Percentiles rank a stretch among this genome's conserved stretches.
phyloP scores from a whole-genome alignment of 768 basidiomycete species.

The Pleurotus platypus region DNA sequence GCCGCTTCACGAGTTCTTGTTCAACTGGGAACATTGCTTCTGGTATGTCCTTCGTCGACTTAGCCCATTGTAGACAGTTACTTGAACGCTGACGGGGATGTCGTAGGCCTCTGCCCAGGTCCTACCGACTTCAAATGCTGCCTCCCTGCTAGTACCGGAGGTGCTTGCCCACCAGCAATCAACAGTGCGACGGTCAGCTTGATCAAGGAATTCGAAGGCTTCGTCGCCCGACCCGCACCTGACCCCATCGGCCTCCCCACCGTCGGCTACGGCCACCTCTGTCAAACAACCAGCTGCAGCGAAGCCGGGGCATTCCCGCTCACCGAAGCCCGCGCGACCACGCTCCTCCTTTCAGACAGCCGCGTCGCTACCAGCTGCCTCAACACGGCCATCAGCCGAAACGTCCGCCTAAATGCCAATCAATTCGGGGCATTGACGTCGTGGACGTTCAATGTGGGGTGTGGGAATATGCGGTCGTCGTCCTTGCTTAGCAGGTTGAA shows the following conservation, averaged over 20 bases:
- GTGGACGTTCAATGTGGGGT: constrained; percentile 28
- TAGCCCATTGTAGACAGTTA: not conserved
- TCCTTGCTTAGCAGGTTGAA: constrained; percentile 28
- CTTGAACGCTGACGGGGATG: not conserved
- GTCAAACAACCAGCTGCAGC: constrained; percentile 23
- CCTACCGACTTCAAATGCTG: constrained; percentile 23
- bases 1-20: constrained; percentile 11
- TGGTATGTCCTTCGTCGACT: constrained; percentile 10
- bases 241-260: constrained; percentile 33
- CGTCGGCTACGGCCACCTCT: constrained; percentile 33
- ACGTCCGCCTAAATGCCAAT: constrained; percentile 25
- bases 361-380: constrained; percentile 25
- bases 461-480: constrained; percentile 21
- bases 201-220: constrained; percentile 31
- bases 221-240: constrained; percentile 27
- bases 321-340: constrained; percentile 22
- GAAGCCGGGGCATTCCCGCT: constrained; percentile 32
- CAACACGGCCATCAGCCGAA: constrained; percentile 20
- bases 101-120: constrained; percentile 24
- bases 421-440: constrained; percentile 30
- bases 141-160: constrained; percentile 13
- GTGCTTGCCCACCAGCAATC: constrained; percentile 14
- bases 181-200: constrained; percentile 25
- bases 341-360: constrained; percentile 25
- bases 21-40: constrained; percentile 13